Percentiles rank a stretch among this genome's conserved stretches.
These are phyloP conservation scores for Cystofilobasidium capitatum DNA, from an alignment of 768 basidiomycete species.

Conservation along the genomic window DNA sequence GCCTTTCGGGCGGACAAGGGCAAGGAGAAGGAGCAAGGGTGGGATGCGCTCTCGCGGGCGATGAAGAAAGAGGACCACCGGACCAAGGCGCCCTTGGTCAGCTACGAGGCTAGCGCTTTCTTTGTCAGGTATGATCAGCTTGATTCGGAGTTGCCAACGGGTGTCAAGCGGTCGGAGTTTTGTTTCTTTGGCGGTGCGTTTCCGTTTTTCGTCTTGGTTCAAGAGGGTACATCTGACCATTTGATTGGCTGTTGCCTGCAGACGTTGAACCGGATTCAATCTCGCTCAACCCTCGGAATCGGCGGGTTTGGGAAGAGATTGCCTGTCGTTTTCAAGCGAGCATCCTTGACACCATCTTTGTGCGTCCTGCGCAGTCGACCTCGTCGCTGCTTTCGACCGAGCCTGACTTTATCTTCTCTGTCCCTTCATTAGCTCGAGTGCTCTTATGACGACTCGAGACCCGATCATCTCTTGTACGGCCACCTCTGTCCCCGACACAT, in stretches of 20 bases:
- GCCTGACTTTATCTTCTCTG: background rate
- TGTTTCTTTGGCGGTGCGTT: conserved; percentile 65
- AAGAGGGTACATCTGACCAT: conserved; percentile 21
- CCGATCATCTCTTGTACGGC: conserved; percentile 62
- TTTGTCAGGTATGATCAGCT: conserved; percentile 59
- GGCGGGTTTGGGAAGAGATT: conserved; percentile 68
- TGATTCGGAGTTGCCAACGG: background rate
- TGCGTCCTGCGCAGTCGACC: conserved; percentile 38
- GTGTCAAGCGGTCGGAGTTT: conserved; percentile 48
- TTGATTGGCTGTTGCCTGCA: conserved; percentile 9
- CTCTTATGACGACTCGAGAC: conserved; percentile 68
- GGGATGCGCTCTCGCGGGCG: background rate
- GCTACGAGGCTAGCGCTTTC: conserved; percentile 71
- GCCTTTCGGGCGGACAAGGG: background rate
- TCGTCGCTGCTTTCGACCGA: background rate
- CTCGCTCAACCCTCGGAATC: conserved; percentile 52
- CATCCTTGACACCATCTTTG: conserved; percentile 67
- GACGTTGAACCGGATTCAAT: conserved; percentile 40
- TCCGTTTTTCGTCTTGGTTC: conserved; percentile 62
- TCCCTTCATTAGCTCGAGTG: conserved; percentile 53
- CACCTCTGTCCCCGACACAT: conserved; percentile 78
- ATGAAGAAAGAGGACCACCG: background rate
- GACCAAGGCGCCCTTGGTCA: background rate
- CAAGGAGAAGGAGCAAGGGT: background rate
- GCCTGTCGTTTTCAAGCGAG: conserved; percentile 61